phyloP scores from a whole-genome alignment of 177 flowering plant genomes.

The Vitis hybrid region DNA sequence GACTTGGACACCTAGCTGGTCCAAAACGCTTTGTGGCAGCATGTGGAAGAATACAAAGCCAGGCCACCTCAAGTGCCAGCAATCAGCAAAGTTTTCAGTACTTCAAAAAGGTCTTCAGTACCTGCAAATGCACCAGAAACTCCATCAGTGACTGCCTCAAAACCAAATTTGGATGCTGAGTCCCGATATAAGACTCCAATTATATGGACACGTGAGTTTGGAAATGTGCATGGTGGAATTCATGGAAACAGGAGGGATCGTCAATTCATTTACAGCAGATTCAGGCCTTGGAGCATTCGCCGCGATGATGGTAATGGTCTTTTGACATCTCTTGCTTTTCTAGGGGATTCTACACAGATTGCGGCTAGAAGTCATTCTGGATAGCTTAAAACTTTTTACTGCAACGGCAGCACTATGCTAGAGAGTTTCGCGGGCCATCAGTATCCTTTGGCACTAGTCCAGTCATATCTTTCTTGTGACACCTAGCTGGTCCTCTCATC shows the following conservation, averaged over 20 bases:
- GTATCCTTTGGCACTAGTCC: too few species aligned
- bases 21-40: too few species aligned
- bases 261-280: constrained; percentile 90
- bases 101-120: constrained; percentile 32
- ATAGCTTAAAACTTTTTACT: too few species aligned
- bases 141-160: constrained; percentile 25
- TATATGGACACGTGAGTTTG: constrained; percentile 64
- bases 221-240: constrained; percentile 64
- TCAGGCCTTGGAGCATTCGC: constrained; percentile 92
- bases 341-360: constrained; percentile 68
- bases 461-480: too few species aligned
- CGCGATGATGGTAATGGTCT: constrained; percentile 75
- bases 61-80: constrained; percentile 8
- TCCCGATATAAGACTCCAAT: constrained; percentile 63
- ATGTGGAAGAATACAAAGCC: too few species aligned
- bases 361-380: constrained; percentile 45
- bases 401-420: too few species aligned
- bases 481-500: too few species aligned
- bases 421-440: too few species aligned
- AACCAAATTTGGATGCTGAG: constrained; percentile 41
- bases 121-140: constrained; percentile 33
- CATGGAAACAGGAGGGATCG: constrained; percentile 82
- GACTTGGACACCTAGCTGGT: too few species aligned
- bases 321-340: constrained; percentile 74
- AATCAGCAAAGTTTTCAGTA: constrained; percentile 23